Percentiles rank a stretch among this genome's conserved stretches.
Conservation (phyloP, 2,329 filamentous ascomycete species). For the Microcyclosporella mali region DNA sequence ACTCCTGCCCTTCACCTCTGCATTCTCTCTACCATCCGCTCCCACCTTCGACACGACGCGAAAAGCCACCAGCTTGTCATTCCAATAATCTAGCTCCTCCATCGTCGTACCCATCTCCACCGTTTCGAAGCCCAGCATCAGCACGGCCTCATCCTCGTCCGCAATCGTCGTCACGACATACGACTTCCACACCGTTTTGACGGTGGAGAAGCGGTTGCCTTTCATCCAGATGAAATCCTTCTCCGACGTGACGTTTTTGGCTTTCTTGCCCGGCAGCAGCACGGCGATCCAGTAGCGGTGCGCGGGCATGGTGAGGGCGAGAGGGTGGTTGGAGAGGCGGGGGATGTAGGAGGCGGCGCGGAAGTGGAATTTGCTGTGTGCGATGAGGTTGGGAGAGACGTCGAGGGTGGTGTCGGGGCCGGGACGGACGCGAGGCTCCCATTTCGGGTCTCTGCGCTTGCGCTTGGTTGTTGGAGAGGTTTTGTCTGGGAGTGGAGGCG, state of each 20-base stretch:
- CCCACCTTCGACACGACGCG: constrained; percentile 15
- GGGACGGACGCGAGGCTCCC: not conserved
- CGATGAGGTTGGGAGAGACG: constrained; percentile 11
- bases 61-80: constrained; percentile 28
- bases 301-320: not conserved
- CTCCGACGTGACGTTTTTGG: constrained; percentile 4
- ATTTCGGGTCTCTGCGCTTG: too few species aligned
- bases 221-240: constrained; percentile 31
- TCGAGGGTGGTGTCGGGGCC: constrained; percentile 18
- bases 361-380: constrained; percentile 23
- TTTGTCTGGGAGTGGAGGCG: too few species aligned
- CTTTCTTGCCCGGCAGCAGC: constrained; percentile 14
- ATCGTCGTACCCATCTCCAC: constrained; percentile 17
- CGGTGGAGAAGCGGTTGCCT: constrained; percentile 27
- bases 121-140: constrained; percentile 21
- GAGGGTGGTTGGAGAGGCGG: constrained; percentile 5
- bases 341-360: constrained; percentile 18
- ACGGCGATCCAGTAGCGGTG: constrained; percentile 33
- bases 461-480: too few species aligned
- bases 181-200: constrained; percentile 26
- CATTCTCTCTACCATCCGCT: not conserved
- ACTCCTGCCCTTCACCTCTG: too few species aligned
- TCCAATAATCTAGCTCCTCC: constrained; percentile 29
- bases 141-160: constrained; percentile 18
- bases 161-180: constrained; percentile 11